Evolutionary conservation across 768 basidiomycete genomes (phyloP), one percentile per base, ranked within the genome.

Genomic region (Pisolithus sp.): DNA sequence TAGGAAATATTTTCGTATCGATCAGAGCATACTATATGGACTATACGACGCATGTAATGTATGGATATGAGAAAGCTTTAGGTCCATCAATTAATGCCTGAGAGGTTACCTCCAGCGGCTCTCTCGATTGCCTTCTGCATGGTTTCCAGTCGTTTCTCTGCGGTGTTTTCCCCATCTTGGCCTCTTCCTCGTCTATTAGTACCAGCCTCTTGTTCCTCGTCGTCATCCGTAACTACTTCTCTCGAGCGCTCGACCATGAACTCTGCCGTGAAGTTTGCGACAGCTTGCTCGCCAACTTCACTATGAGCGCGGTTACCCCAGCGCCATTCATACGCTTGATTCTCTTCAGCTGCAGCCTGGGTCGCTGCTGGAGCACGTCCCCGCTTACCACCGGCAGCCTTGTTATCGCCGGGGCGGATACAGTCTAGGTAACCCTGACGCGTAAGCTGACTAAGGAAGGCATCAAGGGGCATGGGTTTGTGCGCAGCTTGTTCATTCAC

Each of bases 281-380:
- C 72, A 12, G 75, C 83, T 53, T 75, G 69, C 67, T 97, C 94
- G 2, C 89, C 86, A 4, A 96, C 80, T 68, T 97, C 94, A 30
- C 80, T 80, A 37, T 85, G 78, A 2, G 92, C 83, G 26, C 89
- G 77, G 24, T 77, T 71, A 3, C 93, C 93, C 93, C 93, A 97
- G 17, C 82, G 78, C 91, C 89, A 92, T 61, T 92, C 89, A 54
- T 74, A 79, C 15, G 71, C 53, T 23, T 66, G 63, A 15, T 34
- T 34, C 17, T 58, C 55, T 23, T 71, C 71, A 21, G 64, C 64
- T 9, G 54, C 59, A 52, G 50, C 76, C 69, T 71, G 69, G 5
- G 70, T 62, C 18, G 74, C 72, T n/a, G 71, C 67, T 31, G 73
- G 62, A 8, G 73, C 63, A 3, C 86, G 78, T 43, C 75, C 78